Base-by-base conservation (phyloP, 1,139 yeast genomes). In the Diutina ranongensis region DNA sequence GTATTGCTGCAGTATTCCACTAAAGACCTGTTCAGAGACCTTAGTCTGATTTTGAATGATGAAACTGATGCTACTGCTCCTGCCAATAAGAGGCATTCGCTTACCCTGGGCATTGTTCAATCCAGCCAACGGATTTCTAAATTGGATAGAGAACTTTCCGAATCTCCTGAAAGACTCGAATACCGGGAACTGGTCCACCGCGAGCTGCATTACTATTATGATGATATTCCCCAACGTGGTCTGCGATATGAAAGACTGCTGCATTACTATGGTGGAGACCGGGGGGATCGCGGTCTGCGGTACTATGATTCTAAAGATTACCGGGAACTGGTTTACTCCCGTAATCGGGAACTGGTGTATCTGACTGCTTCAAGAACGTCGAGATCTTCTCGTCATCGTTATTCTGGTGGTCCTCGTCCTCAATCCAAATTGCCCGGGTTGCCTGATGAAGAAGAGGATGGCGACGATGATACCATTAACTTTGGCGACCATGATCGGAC, bases 1-100 rank as follows among this genome's bases (percentile, higher is more conserved):
- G 83, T 82, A 10, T 61, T 83, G 46, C 80, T 88, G 1, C 66
- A 81, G 62, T 79, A 80, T 53, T 81, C 88, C 1, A 78, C 88
- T 2, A 79, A 73, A 51, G 78, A 72, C 47, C 79, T 87, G 0
- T 81, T 74, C 54, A 73, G 72, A 40, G 81, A 82, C 56, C 67
- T 82, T 57, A 76, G 74, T 47, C 71, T 78, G 9, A 72, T 77
- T 45, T 60, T 80, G 51, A 70, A 69, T 45, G 63, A 61, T 16
- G 65, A 63, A 2, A 3, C 28, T 15, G 42, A n/a, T 12, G 20
- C 3, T 19, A 8, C 20, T 18, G 19, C 42, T n/a, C 13, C 18
- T 7, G 13, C 42, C 20, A 25, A 10, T 16, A 16, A 22, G 19
- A 45, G 66, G 65, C 20, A 22, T 65, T 62, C 32, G 60, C 60